These are phyloP conservation scores for Aspergillus sp. DNA, from an alignment of 2,329 filamentous ascomycete genomes.

Conservation along the genomic window DNA sequence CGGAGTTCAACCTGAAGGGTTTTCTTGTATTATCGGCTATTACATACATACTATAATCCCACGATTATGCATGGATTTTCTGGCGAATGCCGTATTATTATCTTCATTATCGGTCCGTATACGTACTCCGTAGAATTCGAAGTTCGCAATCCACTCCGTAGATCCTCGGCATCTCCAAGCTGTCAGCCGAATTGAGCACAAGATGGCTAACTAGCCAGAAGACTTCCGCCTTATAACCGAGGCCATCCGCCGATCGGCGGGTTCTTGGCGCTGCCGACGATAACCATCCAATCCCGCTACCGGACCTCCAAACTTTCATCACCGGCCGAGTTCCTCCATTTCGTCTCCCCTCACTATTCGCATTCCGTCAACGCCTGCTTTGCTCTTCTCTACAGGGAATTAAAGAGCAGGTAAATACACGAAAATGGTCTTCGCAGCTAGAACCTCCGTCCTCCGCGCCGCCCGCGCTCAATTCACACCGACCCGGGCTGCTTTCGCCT, in stretches of 20 bases:
- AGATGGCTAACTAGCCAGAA: neutral
- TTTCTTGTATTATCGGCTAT: neutral
- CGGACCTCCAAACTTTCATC: constrained; percentile 8
- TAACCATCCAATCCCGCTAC: constrained; percentile 26
- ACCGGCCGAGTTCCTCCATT: neutral
- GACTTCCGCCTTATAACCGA: constrained; percentile 30
- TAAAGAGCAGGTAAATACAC: neutral
- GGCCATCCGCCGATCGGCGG: constrained; percentile 32
- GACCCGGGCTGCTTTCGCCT: constrained; percentile 24
- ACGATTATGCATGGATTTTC: constrained; percentile 25
- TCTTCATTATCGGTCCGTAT: neutral
- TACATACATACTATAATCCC: constrained; percentile 12
- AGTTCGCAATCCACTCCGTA: too few species aligned
- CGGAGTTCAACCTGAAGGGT: constrained; percentile 7
- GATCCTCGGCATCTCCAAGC: neutral
- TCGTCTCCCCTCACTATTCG: neutral
- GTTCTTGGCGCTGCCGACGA: constrained; percentile 36
- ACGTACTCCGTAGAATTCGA: neutral
- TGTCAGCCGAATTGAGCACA: too few species aligned
- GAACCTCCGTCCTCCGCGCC: constrained; percentile 43
- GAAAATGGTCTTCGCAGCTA: constrained; percentile 36
- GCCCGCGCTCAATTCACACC: constrained; percentile 48
- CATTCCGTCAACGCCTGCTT: neutral
- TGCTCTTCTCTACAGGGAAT: neutral
- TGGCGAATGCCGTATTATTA: constrained; percentile 12